These are phyloP conservation scores for Globisporangium heterothallicum DNA, from an alignment of 352 stramenopile species.

Conservation along the genomic window DNA sequence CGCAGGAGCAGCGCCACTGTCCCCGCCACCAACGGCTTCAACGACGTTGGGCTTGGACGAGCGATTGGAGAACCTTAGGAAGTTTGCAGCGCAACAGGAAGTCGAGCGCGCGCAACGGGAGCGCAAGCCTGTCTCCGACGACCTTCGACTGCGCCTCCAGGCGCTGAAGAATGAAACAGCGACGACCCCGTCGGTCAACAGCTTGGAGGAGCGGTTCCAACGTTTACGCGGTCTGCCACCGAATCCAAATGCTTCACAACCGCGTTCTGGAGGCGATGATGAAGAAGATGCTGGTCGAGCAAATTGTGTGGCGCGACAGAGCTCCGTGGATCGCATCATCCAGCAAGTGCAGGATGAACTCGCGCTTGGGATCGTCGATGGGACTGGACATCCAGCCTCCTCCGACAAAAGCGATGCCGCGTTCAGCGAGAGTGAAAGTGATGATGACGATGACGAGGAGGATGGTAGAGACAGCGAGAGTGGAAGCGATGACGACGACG, in stretches of 20 bases:
- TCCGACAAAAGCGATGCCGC: constrained; percentile 13
- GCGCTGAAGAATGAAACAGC: constrained; percentile 39
- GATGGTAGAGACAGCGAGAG: constrained; percentile 10
- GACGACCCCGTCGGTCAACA: constrained; percentile 17
- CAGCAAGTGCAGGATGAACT: constrained; percentile 60
- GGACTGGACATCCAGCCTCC: constrained; percentile 16
- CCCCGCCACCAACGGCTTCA: not conserved
- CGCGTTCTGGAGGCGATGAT: not conserved
- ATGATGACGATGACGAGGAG: constrained; percentile 12
- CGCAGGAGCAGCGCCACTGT: too few relatives aligned
- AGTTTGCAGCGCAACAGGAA: constrained; percentile 28
- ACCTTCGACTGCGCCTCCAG: constrained; percentile 36
- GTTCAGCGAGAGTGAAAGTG: constrained; percentile 5
- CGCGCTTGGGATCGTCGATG: constrained; percentile 38
- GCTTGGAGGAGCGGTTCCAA: constrained; percentile 34
- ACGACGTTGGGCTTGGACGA: constrained; percentile 14
- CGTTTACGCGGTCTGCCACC: constrained; percentile 30
- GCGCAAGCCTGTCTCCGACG: constrained; percentile 10
- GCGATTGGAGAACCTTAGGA: constrained; percentile 35
- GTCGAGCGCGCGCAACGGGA: constrained; percentile 4
- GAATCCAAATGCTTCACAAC: too few relatives aligned
- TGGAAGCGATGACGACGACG: constrained; percentile 8
- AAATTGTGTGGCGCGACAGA: constrained; percentile 10
- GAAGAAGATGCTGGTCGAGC: not conserved
- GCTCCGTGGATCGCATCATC: constrained; percentile 39